Base-by-base conservation (phyloP, 1,284 basidiomycete species). In the Pascua guehoae region DNA sequence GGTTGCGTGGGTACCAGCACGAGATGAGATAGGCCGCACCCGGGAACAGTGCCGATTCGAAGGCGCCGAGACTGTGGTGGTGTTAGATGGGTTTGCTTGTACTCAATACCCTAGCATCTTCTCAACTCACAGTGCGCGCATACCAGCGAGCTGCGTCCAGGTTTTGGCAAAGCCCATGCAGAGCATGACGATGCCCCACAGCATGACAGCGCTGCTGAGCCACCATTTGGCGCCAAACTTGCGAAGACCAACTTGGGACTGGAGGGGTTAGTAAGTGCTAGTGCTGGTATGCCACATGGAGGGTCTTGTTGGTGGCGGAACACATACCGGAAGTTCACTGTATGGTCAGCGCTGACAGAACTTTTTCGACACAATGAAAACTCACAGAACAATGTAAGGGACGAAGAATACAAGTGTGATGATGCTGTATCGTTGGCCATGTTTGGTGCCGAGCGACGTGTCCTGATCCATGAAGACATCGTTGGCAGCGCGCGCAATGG, bases 1-100 rank as follows among this genome's bases (percentile, higher is more conserved):
- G 76, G 54, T 70, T 70, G n/a, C 79, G 74, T 2, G 77, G 75
- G 65, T 80, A 81, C 79, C 79, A 57, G 56, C 56, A 57, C 3
- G 46, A 36, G 60, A 80, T 74, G 24, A 81, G 67, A 65, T 70
- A 78, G 2, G 77, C 74, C 49, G 72, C 75, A 14, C 66, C 68
- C 69, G 68, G 71, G 66, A 74, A 75, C 60, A 77, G 71, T 10
- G 67, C 61, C 45, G 61, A 68, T 56, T 77, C 75, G 43, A 78
- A 66, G 4, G 68, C 49, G 15, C 78, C 80, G 43, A 80, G 66
- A 1, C 80, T 61, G 12, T 32, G 24, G 24, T 32, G 7, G 24
- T 7, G 24, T 32, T 32, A 32, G 24, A 32, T 32, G 24, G 24
- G 24, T 3, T 32, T 32, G 24, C 24, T 7, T 32, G 24, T 32